Conservation (phyloP, 345 rosid genomes). For the Salix caprea region DNA sequence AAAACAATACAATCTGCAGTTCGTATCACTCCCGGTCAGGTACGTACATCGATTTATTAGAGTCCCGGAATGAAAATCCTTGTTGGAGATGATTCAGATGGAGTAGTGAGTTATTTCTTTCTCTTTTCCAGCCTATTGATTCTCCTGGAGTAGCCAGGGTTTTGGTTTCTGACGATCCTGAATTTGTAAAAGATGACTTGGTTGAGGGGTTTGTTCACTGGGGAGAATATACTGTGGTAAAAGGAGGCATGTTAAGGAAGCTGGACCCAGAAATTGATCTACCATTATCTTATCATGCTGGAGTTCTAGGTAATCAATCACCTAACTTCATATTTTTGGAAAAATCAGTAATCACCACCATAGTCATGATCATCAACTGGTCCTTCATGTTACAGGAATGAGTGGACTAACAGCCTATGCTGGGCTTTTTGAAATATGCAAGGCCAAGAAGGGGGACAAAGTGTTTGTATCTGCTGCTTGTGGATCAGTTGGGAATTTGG, state of each 20-base stretch:
- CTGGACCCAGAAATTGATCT: slow-evolving; percentile 51
- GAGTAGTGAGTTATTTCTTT: too few species aligned
- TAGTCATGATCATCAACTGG: not conserved
- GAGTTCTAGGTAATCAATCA: slow-evolving; percentile 38
- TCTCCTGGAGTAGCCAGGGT: slow-evolving; percentile 53
- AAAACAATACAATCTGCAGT: not conserved
- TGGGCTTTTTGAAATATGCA: slow-evolving; percentile 40
- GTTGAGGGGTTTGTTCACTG: slow-evolving; percentile 43
- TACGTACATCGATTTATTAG: not conserved
- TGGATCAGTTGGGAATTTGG: slow-evolving; percentile 51
- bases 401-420: slow-evolving; percentile 53
- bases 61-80: not conserved
- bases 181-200: slow-evolving; percentile 42
- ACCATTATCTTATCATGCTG: slow-evolving; percentile 52
- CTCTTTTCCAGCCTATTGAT: slow-evolving; percentile 37
- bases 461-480: slow-evolving; percentile 49
- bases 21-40: slow-evolving; percentile 40
- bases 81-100: not conserved
- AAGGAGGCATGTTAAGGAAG: slow-evolving; percentile 39
- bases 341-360: not conserved
- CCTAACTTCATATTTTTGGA: not conserved
- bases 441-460: slow-evolving; percentile 42
- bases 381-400: slow-evolving; percentile 25
- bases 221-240: slow-evolving; percentile 48
- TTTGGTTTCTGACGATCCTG: slow-evolving; percentile 43